Evolutionary conservation across 805 yeast species (phyloP).

Genomic region (Nakazawaea ernobii): DNA sequence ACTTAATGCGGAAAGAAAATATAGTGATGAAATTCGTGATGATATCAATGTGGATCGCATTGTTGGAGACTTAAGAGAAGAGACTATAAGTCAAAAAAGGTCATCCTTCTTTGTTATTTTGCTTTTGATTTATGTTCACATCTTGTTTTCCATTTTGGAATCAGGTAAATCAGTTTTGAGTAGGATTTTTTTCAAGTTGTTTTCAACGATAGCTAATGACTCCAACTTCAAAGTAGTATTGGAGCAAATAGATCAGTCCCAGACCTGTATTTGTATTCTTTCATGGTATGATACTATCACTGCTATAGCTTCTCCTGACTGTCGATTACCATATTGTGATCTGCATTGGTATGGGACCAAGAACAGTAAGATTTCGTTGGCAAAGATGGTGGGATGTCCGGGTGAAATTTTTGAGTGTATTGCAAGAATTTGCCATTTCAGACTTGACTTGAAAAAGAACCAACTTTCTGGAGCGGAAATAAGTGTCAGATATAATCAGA

Average conservation of each 20-base stretch:
- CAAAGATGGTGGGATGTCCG: slow-evolving; percentile 55
- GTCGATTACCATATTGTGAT: slow-evolving; percentile 47
- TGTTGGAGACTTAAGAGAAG: slow-evolving; percentile 31
- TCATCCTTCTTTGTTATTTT: slow-evolving; percentile 42
- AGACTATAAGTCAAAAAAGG: slow-evolving; percentile 27
- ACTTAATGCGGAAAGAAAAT: background rate
- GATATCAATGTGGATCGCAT: slow-evolving; percentile 26
- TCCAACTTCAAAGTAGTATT: slow-evolving; percentile 35
- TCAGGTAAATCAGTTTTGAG: slow-evolving; percentile 49
- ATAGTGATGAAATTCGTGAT: background rate
- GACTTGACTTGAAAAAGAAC: slow-evolving; percentile 21
- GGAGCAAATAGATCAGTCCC: slow-evolving; percentile 42
- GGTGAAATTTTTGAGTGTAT: slow-evolving; percentile 48
- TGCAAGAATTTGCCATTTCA: slow-evolving; percentile 35
- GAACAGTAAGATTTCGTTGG: slow-evolving; percentile 37
- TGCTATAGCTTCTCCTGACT: slow-evolving; percentile 52
- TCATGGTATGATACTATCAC: slow-evolving; percentile 58
- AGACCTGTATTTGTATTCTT: slow-evolving; percentile 42
- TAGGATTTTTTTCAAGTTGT: slow-evolving; percentile 41
- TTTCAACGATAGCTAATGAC: slow-evolving; percentile 44
- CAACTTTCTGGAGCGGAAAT: slow-evolving; percentile 10
- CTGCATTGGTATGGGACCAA: slow-evolving; percentile 48
- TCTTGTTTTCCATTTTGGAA: slow-evolving; percentile 47
- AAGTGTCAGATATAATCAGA: slow-evolving; percentile 22
- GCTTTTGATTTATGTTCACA: slow-evolving; percentile 47